Conservation (phyloP, 805 yeast genomes). For the Candida multigemmis region DNA sequence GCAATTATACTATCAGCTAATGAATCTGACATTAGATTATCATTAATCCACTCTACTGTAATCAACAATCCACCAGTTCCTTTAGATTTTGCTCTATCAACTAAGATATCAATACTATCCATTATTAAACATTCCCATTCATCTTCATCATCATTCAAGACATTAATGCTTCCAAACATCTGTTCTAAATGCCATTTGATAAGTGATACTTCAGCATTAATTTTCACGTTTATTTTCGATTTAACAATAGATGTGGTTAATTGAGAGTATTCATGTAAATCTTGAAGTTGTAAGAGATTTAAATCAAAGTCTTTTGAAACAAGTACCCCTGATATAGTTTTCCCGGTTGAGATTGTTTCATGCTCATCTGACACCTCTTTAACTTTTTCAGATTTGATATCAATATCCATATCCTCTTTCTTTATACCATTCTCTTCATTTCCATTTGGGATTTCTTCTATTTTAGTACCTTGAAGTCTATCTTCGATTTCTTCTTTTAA, state of each 20-base stretch:
- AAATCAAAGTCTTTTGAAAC: slow-evolving; percentile 89
- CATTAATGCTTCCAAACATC: slow-evolving; percentile 84
- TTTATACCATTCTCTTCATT: slow-evolving; percentile 5
- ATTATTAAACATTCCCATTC: slow-evolving; percentile 36
- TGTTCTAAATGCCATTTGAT: slow-evolving; percentile 86
- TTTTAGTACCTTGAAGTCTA: slow-evolving; percentile 39
- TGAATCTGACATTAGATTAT: slow-evolving; percentile 73
- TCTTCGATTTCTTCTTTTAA: slow-evolving; percentile 47
- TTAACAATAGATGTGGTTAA: slow-evolving; percentile 76
- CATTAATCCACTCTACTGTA: slow-evolving; percentile 85
- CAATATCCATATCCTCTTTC: slow-evolving; percentile 5
- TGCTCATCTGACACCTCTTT: slow-evolving; percentile 6
- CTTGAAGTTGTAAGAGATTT: slow-evolving; percentile 73
- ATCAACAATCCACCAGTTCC: slow-evolving; percentile 31
- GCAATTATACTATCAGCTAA: slow-evolving; percentile 93
- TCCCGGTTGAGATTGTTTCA: slow-evolving; percentile 12
- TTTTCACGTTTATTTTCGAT: slow-evolving; percentile 70
- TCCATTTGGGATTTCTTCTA: slow-evolving; percentile 17
- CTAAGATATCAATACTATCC: slow-evolving; percentile 33
- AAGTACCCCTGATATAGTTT: slow-evolving; percentile 65
- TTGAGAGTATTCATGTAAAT: slow-evolving; percentile 82
- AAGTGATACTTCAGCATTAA: slow-evolving; percentile 73
- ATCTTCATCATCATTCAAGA: slow-evolving; percentile 46
- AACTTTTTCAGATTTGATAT: slow-evolving; percentile 28
- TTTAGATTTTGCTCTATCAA: slow-evolving; percentile 26